These are phyloP conservation scores for Russula foetens DNA, from an alignment of 768 basidiomycete species.

Conservation along the genomic window DNA sequence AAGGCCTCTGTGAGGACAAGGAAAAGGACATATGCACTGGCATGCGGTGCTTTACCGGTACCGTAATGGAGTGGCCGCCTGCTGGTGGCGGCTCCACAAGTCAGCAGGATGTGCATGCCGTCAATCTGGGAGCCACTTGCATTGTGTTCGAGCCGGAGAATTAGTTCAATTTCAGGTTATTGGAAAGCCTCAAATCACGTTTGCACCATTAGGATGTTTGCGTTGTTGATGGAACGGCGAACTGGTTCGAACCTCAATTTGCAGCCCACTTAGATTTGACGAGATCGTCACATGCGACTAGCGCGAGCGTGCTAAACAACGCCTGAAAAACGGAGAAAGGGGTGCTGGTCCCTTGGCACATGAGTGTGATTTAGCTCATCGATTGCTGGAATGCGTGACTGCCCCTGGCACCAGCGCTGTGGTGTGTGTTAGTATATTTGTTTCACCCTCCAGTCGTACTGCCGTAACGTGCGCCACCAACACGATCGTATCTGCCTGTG, in stretches of 20 bases:
- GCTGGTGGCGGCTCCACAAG: neutral
- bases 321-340: slow-evolving; percentile 1
- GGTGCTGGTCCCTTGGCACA: neutral
- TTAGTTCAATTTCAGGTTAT: neutral
- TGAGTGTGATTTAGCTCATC: neutral
- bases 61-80: neutral
- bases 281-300: neutral
- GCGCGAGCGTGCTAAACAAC: neutral
- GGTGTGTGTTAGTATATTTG: neutral
- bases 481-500: neutral
- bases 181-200: neutral
- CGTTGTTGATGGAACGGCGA: neutral
- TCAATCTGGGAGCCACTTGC: neutral
- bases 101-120: neutral
- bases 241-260: slow-evolving; percentile 5
- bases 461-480: slow-evolving; percentile 1
- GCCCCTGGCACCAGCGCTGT: neutral
- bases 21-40: neutral
- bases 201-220: no score
- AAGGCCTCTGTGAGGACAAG: neutral
- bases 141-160: neutral
- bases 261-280: neutral
- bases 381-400: neutral
- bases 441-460: neutral
- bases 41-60: neutral